Percentiles rank a stretch among this genome's conserved stretches.
phyloP scores from a whole-genome alignment of 176 grass and related monocot species.

The Pontederia paniculata region DNA sequence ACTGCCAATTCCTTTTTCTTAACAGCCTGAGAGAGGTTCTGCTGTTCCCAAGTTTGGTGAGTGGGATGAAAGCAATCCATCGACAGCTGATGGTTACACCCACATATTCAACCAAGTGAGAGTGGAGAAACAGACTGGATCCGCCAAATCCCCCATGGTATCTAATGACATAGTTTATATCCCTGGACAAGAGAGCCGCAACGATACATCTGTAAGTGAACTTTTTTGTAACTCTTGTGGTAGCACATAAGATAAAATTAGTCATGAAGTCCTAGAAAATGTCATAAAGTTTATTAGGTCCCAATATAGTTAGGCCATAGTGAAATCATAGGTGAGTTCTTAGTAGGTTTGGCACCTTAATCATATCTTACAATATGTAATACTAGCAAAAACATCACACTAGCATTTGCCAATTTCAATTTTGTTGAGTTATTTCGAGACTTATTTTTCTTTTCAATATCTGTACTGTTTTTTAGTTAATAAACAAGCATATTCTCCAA shows the following conservation, averaged over 20 bases:
- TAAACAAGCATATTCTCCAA: no score
- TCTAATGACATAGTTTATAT: slow-evolving; percentile 25
- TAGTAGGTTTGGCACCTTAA: no score
- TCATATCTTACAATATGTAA: no score
- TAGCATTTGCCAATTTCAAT: no score
- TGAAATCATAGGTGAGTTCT: no score
- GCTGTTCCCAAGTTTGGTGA: slow-evolving; percentile 88
- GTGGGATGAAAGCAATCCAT: slow-evolving; percentile 80
- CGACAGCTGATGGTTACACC: slow-evolving; percentile 87
- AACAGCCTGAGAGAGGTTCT: slow-evolving; percentile 59
- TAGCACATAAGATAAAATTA: background rate
- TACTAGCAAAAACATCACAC: no score
- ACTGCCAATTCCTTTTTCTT: background rate
- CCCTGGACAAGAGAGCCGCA: slow-evolving; percentile 22
- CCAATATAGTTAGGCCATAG: no score
- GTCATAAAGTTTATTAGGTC: background rate
- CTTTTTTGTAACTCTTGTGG: background rate
- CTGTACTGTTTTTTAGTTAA: no score
- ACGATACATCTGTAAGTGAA: slow-evolving; percentile 45
- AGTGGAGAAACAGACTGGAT: slow-evolving; percentile 64
- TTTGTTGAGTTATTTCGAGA: no score
- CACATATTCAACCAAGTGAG: slow-evolving; percentile 86
- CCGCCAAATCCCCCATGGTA: slow-evolving; percentile 24
- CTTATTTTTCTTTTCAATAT: no score
- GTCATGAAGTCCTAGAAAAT: background rate